Base-by-base conservation (phyloP, 2,329 filamentous ascomycete species). In the Bipolaris oryzae region DNA sequence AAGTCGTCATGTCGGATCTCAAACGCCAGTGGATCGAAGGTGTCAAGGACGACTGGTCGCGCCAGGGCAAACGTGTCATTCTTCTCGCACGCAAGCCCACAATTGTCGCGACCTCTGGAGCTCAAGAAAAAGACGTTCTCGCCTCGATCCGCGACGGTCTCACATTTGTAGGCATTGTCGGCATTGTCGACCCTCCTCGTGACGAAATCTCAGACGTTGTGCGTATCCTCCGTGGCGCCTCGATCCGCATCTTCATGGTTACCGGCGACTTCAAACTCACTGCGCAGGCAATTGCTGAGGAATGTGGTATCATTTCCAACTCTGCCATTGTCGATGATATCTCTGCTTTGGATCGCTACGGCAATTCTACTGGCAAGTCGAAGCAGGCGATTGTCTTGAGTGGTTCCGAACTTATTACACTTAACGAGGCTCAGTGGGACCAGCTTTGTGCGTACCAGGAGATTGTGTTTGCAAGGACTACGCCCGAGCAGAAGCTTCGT, bases 221-320 rank as follows among this genome's bases (percentile, higher is more conserved):
- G 25, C 77, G 79, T n/a, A 89, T 84, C 0, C 79, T 92, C 15
- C 84, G 89, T 11, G 80, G 84, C 1, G 90, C 90, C 3, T 88
- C 88, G 1, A 89, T 93, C 51, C 81, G 87, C n/a, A 86, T 92
- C 28, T 88, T 90, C 74, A 93, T 93, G 89, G 89, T 92, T 0
- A 93, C 90, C 1, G 89, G 90, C 9, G 90, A 93, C 68, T 92
- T 90, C 70, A 87, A 87, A 23, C 81, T 92, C 15, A 93, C 90
- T 0, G 89, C 90, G 0, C 81, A 86, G 59, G 87, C 89, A 1
- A 92, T 93, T 59, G 89, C 89, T 0, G 80, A 83, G 3, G 85
- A 91, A 52, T 90, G 88, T 57, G 87, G 89, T 7, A 91, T 92
- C 68, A 82, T 92, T 50, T 88, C 81, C 1, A 81, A 80, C 39